Percentiles rank a stretch among this genome's conserved stretches.
Conservation (phyloP, 164 flowering plant species). For the Buxus sempervirens region DNA sequence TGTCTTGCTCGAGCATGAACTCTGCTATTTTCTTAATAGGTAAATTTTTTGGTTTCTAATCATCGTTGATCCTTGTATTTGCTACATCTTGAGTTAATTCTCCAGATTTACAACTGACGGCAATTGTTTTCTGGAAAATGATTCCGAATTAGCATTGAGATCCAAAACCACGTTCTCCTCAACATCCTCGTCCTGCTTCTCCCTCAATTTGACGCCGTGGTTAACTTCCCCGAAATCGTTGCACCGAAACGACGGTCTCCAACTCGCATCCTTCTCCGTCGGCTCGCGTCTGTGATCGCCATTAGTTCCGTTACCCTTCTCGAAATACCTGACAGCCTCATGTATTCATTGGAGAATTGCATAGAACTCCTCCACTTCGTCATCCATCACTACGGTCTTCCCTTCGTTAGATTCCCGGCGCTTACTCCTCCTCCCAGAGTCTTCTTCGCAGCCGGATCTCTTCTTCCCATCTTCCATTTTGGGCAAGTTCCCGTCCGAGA, state of each 20-base stretch:
- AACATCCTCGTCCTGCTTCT: too few relatives aligned
- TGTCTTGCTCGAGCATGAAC: too few relatives aligned
- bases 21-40: too few relatives aligned
- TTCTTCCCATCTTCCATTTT: too few relatives aligned
- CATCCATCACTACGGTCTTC: slow-evolving; percentile 25
- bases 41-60: too few relatives aligned
- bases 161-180: too few relatives aligned
- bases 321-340: slow-evolving; percentile 34
- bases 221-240: slow-evolving; percentile 17
- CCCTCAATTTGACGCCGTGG: neutral
- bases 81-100: too few relatives aligned
- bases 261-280: neutral
- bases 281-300: slow-evolving; percentile 17
- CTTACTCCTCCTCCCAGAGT: slow-evolving; percentile 12
- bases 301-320: too few relatives aligned
- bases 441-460: too few relatives aligned
- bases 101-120: too few relatives aligned
- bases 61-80: too few relatives aligned
- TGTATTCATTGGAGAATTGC: slow-evolving; percentile 38
- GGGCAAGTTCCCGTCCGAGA: neutral
- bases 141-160: slow-evolving; percentile 31
- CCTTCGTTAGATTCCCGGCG: neutral
- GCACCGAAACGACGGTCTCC: slow-evolving; percentile 16
- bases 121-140: slow-evolving; percentile 17
- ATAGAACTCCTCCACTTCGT: slow-evolving; percentile 55